Evolutionary conservation across 129 eudicot genomes (phyloP).

Genomic region (Lactuca sativa): DNA sequence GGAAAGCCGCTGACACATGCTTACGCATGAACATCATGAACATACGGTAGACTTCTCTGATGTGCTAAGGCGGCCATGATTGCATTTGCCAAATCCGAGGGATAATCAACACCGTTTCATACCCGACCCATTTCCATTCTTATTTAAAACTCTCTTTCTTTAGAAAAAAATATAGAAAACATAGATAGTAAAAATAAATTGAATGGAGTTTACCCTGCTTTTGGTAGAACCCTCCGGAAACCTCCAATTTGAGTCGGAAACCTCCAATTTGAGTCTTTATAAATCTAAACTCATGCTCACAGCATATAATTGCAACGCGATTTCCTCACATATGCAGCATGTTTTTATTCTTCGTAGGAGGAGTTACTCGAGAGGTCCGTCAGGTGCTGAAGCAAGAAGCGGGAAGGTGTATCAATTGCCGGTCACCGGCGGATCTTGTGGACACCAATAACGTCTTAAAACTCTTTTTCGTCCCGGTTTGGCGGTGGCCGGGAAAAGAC

Average conservation of each 20-base stretch:
- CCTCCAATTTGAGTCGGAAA: conserved; percentile 13
- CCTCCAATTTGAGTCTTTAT: neutral
- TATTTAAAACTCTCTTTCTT: too few relatives aligned
- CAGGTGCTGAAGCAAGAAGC: conserved; percentile 66
- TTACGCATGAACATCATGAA: too few relatives aligned
- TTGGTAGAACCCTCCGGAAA: conserved; percentile 30
- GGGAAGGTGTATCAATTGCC: conserved; percentile 63
- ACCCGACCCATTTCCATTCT: too few relatives aligned
- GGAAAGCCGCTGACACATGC: too few relatives aligned
- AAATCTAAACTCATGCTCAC: conserved; percentile 8
- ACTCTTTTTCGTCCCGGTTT: conserved; percentile 75
- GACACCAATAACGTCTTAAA: conserved; percentile 65
- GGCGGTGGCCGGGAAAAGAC: conserved; percentile 75
- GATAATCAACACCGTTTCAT: too few relatives aligned
- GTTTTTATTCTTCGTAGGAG: conserved; percentile 92
- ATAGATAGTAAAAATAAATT: too few relatives aligned
- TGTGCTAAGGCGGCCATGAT: too few relatives aligned
- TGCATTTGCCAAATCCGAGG: too few relatives aligned
- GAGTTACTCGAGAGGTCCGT: conserved; percentile 66
- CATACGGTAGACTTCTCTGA: too few relatives aligned
- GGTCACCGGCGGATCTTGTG: conserved; percentile 73
- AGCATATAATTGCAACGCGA: neutral
- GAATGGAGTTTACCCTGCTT: neutral
- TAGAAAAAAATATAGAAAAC: too few relatives aligned
- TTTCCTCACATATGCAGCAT: conserved; percentile 21